Evolutionary conservation across 257 asterid genomes (phyloP).

Genomic region (Solanum dulcamara): DNA sequence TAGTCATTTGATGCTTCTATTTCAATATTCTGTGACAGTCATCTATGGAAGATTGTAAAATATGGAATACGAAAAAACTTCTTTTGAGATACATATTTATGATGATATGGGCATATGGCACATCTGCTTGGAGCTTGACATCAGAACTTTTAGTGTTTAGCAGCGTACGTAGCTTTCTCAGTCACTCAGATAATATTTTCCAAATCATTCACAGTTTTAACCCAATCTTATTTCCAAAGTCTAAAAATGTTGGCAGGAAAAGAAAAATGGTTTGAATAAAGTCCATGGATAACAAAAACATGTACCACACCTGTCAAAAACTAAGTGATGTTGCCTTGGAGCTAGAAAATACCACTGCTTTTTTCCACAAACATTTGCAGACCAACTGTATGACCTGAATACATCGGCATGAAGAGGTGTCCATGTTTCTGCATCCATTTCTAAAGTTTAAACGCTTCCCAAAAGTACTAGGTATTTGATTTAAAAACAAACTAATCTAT

Average conservation of each 20-base stretch:
- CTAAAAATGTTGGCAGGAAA: neutral
- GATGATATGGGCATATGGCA: too few relatives aligned
- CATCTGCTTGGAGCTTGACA: neutral
- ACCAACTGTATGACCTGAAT: slow-evolving; percentile 96
- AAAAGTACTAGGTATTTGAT: too few relatives aligned
- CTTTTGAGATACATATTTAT: too few relatives aligned
- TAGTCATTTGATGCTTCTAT: too few relatives aligned
- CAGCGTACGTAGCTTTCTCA: neutral
- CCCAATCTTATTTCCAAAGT: neutral
- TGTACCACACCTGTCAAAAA: slow-evolving; percentile 53
- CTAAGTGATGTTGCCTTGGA: too few relatives aligned
- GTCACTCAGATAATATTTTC: neutral
- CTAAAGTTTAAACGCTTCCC: neutral
- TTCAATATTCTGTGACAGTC: too few relatives aligned
- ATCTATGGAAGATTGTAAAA: too few relatives aligned
- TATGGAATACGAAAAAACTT: too few relatives aligned
- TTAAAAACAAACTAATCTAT: too few relatives aligned
- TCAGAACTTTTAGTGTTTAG: neutral
- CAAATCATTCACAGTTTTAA: too few relatives aligned
- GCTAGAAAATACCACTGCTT: too few relatives aligned
- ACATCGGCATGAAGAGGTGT: slow-evolving; percentile 99
- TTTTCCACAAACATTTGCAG: too few relatives aligned
- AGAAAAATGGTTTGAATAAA: neutral
- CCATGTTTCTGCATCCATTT: slow-evolving; percentile 61
- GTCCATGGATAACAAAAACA: neutral